A percentile compares a stretch with the other conserved stretches of the same genome.
phyloP scores from a whole-genome alignment of 2,329 filamentous ascomycete species.

The Calonectria hongkongensis region DNA sequence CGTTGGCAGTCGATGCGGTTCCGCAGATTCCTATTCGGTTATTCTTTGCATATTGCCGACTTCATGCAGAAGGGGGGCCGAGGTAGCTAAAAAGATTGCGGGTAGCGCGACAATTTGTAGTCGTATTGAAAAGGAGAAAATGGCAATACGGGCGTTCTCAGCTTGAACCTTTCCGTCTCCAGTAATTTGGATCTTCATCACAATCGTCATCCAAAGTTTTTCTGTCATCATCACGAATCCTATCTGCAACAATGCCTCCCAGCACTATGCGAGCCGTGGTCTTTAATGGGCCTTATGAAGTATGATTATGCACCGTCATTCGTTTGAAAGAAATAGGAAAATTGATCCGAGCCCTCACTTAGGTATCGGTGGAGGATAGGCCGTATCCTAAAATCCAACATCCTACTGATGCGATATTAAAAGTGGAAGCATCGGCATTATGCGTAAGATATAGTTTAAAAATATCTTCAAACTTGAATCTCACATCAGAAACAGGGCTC shows the following conservation, averaged over 20 bases:
- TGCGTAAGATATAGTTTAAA: background rate
- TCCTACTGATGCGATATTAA: slow-evolving; percentile 1
- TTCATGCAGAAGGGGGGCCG: slow-evolving; percentile 9
- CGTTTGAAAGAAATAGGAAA: background rate
- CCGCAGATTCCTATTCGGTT: slow-evolving; percentile 1
- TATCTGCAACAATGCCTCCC: background rate
- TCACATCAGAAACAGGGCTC: background rate
- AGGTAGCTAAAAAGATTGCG: background rate
- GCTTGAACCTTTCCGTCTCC: background rate
- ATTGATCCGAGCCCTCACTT: background rate
- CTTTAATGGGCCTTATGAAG: slow-evolving; percentile 6
- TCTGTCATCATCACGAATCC: background rate
- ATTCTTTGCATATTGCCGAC: slow-evolving; percentile 23
- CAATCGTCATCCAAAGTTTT: background rate
- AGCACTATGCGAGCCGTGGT: slow-evolving; percentile 19
- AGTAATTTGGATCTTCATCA: background rate
- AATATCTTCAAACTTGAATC: background rate
- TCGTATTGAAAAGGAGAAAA: slow-evolving; percentile 2
- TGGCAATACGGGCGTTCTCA: background rate
- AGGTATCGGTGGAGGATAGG: slow-evolving; percentile 20
- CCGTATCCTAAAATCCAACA: slow-evolving; percentile 4
- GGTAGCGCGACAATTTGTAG: background rate
- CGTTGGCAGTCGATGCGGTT: background rate
- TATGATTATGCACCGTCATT: background rate
- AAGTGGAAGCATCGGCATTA: slow-evolving; percentile 9